A percentile compares a stretch with the other conserved stretches of the same genome.
phyloP scores from a whole-genome alignment of 805 yeast genomes.

The Zygosaccharomyces lentus region DNA sequence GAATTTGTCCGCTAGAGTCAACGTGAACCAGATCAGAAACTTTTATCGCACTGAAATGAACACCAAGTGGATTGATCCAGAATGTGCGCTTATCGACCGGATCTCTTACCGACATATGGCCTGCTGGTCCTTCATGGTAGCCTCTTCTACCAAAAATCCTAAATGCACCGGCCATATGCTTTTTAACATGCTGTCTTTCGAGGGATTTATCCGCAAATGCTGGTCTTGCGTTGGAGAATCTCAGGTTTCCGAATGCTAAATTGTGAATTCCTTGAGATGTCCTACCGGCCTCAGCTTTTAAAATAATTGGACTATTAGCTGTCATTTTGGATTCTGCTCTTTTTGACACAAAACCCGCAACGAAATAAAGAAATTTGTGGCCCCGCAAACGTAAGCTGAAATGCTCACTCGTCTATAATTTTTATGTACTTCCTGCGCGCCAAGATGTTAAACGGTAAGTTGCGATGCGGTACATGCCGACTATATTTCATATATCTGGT shows the following conservation, averaged over 20 bases:
- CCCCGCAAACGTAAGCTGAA: too few relatives aligned
- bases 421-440: too few relatives aligned
- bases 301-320: background rate
- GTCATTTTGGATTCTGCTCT: background rate
- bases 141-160: constrained; percentile 77
- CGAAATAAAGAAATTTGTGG: too few relatives aligned
- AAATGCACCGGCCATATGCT: constrained; percentile 84
- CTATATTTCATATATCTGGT: too few relatives aligned
- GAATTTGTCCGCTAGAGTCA: constrained; percentile 52
- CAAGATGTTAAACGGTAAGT: too few relatives aligned
- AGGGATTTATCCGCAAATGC: constrained; percentile 16
- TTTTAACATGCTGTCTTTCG: constrained; percentile 28
- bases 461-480: too few relatives aligned
- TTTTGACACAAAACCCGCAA: background rate
- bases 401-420: too few relatives aligned
- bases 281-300: background rate
- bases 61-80: constrained; percentile 88
- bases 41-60: constrained; percentile 59
- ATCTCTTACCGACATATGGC: constrained; percentile 82
- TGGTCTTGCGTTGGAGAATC: constrained; percentile 18
- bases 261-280: constrained; percentile 22
- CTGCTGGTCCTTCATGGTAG: constrained; percentile 73
- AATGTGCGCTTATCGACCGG: constrained; percentile 76
- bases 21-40: constrained; percentile 61
- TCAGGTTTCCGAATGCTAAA: constrained; percentile 17